These are phyloP conservation scores for Leccinum olivaceopallidum DNA, from an alignment of 768 basidiomycete genomes.

Conservation along the genomic window DNA sequence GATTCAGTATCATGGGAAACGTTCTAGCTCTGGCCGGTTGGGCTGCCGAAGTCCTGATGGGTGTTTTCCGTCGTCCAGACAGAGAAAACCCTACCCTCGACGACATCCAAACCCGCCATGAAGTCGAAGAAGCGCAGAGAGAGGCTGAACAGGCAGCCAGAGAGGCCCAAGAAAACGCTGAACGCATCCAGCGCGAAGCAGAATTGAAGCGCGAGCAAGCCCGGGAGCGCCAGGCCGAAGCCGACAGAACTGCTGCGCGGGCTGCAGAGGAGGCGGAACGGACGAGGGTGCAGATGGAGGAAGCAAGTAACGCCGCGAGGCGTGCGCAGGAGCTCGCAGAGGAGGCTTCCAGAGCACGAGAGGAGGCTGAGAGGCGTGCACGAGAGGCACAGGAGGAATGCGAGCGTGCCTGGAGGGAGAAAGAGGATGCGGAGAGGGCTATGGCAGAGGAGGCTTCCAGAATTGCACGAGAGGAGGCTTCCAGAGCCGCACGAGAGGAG, in stretches of 20 bases:
- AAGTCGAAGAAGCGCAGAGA: conserved; percentile 5
- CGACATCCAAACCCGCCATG: conserved; percentile 5
- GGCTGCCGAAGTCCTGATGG: background rate
- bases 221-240: conserved; percentile 7
- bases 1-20: conserved; percentile 5
- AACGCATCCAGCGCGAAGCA: background rate
- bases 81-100: conserved; percentile 15
- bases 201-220: conserved; percentile 11
- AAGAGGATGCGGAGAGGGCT: conserved; percentile 6
- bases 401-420: background rate
- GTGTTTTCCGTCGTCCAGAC: conserved; percentile 2
- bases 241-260: background rate
- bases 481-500: background rate
- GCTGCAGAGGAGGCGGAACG: conserved; percentile 11
- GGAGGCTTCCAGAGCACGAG: background rate
- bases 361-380: too few species aligned
- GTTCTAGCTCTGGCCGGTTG: background rate
- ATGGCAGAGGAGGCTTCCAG: background rate
- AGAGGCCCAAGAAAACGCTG: conserved; percentile 1
- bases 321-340: conserved; percentile 6
- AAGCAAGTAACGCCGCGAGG: background rate
- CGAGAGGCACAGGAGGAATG: conserved; percentile 3
- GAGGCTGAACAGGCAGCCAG: conserved; percentile 6
- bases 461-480: background rate
- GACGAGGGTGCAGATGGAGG: conserved; percentile 14